Evolutionary conservation across 2,329 filamentous ascomycete genomes (phyloP).

Genomic region (Cytospora schulzeri): DNA sequence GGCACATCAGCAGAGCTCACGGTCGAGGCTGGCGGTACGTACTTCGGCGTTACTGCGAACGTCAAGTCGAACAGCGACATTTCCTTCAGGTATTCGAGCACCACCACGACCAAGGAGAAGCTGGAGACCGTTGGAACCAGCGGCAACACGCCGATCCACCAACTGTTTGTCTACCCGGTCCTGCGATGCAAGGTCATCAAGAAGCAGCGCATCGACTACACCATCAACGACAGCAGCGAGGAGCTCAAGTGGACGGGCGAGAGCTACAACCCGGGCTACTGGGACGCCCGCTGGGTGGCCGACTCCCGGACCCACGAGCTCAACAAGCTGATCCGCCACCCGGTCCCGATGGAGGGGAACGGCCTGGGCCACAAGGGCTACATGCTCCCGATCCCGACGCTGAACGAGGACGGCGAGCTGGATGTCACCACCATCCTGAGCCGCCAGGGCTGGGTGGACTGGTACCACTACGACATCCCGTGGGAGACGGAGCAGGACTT

Average conservation of each 20-base stretch:
- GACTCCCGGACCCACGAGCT: background rate
- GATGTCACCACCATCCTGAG: background rate
- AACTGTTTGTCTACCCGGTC: background rate
- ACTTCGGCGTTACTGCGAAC: background rate
- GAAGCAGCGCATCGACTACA: background rate
- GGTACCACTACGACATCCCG: background rate
- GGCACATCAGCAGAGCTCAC: background rate
- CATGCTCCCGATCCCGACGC: background rate
- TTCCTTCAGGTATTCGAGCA: background rate
- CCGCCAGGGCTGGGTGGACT: background rate
- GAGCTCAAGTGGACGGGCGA: slow-evolving; percentile 1
- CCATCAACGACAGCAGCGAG: background rate
- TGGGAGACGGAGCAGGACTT: slow-evolving; percentile 1
- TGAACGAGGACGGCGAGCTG: background rate
- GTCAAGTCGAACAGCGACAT: background rate
- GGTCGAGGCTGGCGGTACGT: background rate
- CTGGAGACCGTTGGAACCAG: background rate
- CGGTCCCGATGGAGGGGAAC: background rate
- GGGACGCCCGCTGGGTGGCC: background rate
- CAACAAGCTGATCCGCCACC: background rate
- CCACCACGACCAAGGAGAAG: background rate
- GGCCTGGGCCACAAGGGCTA: slow-evolving; percentile 1
- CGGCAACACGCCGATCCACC: background rate
- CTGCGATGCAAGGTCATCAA: background rate
- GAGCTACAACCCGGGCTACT: slow-evolving; percentile 2